Evolutionary conservation across 2,329 filamentous ascomycete genomes (phyloP).

Genomic region (Xylariaceae sp.): DNA sequence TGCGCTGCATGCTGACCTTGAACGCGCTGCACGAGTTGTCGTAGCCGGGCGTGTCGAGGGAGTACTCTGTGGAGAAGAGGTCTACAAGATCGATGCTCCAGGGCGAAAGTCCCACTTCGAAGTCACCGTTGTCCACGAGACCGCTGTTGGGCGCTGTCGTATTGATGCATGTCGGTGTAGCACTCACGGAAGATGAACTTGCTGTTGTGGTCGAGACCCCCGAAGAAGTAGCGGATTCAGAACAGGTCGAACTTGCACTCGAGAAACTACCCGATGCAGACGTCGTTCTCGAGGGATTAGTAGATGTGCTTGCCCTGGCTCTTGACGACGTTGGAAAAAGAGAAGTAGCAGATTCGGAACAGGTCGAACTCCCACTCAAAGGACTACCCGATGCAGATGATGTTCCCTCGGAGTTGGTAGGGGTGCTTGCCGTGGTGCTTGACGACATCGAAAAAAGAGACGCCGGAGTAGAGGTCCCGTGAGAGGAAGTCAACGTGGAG

Average conservation of each 20-base stretch:
- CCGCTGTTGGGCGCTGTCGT: constrained; percentile 5
- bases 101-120: constrained; percentile 21
- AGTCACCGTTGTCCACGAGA: constrained; percentile 23
- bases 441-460: no score
- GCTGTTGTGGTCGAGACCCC: not conserved
- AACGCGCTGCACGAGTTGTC: constrained; percentile 20
- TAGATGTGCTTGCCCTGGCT: no score
- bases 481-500: not conserved
- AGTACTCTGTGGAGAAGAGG: constrained; percentile 21
- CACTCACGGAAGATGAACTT: not conserved
- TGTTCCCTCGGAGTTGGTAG: no score
- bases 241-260: no score
- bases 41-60: constrained; percentile 10
- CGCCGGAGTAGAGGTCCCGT: not conserved
- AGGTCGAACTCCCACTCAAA: not conserved
- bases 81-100: constrained; percentile 25
- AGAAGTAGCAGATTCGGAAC: not conserved
- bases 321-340: not conserved
- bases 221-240: constrained; percentile 1
- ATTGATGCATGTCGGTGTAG: constrained; percentile 2
- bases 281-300: no score
- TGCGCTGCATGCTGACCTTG: constrained; percentile 17
- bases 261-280: no score
- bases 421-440: no score
- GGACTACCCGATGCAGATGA: no score